phyloP scores from a whole-genome alignment of 2,329 filamentous ascomycete genomes.

The Xylariomycetidae sp. region DNA sequence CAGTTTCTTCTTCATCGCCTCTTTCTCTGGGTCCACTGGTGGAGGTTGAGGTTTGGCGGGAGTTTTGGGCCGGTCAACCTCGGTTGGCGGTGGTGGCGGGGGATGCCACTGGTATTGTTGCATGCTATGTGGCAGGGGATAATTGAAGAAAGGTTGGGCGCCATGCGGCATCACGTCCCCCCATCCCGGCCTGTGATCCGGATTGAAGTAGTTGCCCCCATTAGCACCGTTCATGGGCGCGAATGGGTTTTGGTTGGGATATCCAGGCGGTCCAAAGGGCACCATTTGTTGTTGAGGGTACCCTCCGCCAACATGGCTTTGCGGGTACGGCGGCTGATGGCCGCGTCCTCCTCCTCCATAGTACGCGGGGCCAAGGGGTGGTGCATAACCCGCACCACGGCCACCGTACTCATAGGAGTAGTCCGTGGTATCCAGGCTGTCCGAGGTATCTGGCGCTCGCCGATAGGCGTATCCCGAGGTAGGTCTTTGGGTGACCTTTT shows the following conservation, averaged over 20 bases:
- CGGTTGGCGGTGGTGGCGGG: constrained; percentile 32
- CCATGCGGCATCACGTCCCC: constrained; percentile 32
- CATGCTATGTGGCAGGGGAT: constrained; percentile 41
- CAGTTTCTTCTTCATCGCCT: constrained; percentile 58
- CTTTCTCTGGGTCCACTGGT: constrained; percentile 49
- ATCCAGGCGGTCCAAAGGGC: constrained; percentile 33
- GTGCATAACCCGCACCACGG: constrained; percentile 27
- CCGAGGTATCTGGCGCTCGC: constrained; percentile 39
- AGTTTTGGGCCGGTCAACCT: constrained; percentile 19
- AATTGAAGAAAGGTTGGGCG: constrained; percentile 37
- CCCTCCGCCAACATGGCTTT: constrained; percentile 41
- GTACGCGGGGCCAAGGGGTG: constrained; percentile 22
- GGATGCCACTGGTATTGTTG: constrained; percentile 41
- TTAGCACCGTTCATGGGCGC: constrained; percentile 24
- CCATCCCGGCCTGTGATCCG: constrained; percentile 20
- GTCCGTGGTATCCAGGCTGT: constrained; percentile 64
- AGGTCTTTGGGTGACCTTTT: constrained; percentile 26
- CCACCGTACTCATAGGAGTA: constrained; percentile 59
- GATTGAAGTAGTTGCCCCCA: constrained; percentile 39
- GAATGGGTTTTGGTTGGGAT: constrained; percentile 28
- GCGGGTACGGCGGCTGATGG: constrained; percentile 32
- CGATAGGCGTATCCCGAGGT: constrained; percentile 19
- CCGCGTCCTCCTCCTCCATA: constrained; percentile 23
- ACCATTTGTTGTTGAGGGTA: constrained; percentile 41
- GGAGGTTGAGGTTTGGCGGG: constrained; percentile 15